Conservation (phyloP, 2,329 filamentous ascomycete species). For the Botrytis pseudocinerea region DNA sequence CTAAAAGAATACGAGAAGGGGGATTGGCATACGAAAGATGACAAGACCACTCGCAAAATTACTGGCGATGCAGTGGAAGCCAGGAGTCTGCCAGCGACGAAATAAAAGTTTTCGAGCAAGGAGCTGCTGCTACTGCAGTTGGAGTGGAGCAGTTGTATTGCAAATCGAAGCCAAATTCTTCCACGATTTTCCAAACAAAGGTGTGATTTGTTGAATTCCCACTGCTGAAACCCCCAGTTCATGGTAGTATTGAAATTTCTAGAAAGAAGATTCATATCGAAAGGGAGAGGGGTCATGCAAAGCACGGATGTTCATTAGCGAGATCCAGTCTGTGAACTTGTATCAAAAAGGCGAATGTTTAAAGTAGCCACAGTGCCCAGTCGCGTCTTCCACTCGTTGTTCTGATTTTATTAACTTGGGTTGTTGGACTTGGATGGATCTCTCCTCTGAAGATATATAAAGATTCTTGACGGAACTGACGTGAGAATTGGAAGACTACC, state of each 20-base stretch:
- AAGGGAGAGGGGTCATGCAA: background rate
- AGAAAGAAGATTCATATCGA: background rate
- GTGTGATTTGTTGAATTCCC: background rate
- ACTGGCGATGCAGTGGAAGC: background rate
- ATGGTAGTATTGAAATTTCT: background rate
- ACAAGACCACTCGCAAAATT: too few species aligned
- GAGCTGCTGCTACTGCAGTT: background rate
- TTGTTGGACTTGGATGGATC: background rate
- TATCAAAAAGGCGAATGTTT: background rate
- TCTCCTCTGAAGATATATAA: background rate
- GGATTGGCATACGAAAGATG: background rate
- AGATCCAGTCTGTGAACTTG: background rate
- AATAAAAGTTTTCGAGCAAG: background rate
- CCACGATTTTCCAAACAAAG: background rate
- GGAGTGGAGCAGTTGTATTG: background rate
- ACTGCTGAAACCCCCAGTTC: background rate
- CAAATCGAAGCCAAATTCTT: too few species aligned
- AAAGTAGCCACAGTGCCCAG: too few species aligned
- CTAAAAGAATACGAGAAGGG: background rate
- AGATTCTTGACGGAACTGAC: background rate
- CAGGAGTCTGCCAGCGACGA: background rate
- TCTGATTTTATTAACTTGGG: background rate
- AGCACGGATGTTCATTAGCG: background rate
- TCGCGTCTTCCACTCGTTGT: too few species aligned
- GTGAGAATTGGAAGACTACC: background rate